These are phyloP conservation scores for Rubia balearica DNA, from an alignment of 305 asterid species.

Conservation along the genomic window DNA sequence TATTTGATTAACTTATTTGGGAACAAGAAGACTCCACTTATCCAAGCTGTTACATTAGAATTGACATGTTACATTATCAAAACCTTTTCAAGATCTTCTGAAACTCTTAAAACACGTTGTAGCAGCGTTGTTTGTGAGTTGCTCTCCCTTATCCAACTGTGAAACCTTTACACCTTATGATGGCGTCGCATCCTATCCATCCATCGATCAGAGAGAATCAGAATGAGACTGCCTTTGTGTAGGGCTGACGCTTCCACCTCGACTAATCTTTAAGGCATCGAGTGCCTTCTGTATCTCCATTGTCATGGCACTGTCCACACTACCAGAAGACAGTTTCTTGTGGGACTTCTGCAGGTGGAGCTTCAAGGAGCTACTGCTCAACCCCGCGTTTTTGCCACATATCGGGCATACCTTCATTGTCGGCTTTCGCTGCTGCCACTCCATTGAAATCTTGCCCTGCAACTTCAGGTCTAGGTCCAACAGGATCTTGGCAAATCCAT, in stretches of 20 bases:
- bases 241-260: slow-evolving; percentile 92
- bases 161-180: too few relatives aligned
- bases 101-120: too few relatives aligned
- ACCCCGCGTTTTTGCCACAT: slow-evolving; percentile 90
- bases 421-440: slow-evolving; percentile 91
- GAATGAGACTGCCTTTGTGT: slow-evolving; percentile 49
- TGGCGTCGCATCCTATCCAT: too few relatives aligned
- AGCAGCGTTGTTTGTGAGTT: too few relatives aligned
- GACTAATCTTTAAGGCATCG: slow-evolving; percentile 74
- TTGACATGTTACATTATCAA: too few relatives aligned
- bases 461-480: slow-evolving; percentile 61
- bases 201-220: not conserved
- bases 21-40: too few relatives aligned
- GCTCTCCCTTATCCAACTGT: too few relatives aligned
- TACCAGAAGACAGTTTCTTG: slow-evolving; percentile 83
- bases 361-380: slow-evolving; percentile 94
- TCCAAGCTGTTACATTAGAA: too few relatives aligned
- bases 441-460: slow-evolving; percentile 87
- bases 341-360: slow-evolving; percentile 93
- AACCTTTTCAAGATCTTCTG: too few relatives aligned
- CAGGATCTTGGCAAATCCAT: slow-evolving; percentile 82
- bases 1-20: not conserved
- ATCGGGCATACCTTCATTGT: slow-evolving; percentile 88
- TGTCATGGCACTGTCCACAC: slow-evolving; percentile 95
- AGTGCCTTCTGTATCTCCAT: slow-evolving; percentile 90